These are phyloP conservation scores for Lachancea fermentati DNA, from an alignment of 805 yeast species.

Conservation along the genomic window DNA sequence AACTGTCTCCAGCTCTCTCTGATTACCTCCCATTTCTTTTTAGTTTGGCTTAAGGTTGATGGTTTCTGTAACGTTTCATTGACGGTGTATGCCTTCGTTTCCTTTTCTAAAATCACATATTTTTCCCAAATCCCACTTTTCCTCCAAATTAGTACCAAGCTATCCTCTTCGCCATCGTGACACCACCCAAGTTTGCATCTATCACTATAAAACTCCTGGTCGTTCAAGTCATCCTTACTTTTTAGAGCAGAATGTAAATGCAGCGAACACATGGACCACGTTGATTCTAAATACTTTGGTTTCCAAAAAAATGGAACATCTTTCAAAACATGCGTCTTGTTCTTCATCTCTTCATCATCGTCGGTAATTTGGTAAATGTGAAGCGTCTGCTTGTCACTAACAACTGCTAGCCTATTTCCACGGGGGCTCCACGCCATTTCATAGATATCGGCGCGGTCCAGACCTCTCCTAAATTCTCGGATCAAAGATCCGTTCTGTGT, in stretches of 20 bases:
- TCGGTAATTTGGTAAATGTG: constrained; percentile 60
- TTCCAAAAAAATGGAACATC: constrained; percentile 46
- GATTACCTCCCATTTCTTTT: constrained; percentile 48
- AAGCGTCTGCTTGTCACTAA: constrained; percentile 84
- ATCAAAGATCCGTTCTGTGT: constrained; percentile 54
- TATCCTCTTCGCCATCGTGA: constrained; percentile 47
- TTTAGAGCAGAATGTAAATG: constrained; percentile 38
- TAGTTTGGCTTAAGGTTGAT: constrained; percentile 17
- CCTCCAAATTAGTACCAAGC: constrained; percentile 72
- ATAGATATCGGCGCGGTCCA: constrained; percentile 76
- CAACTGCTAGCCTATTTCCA: constrained; percentile 71
- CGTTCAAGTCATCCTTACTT: constrained; percentile 21
- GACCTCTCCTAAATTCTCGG: constrained; percentile 85
- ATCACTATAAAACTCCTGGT: constrained; percentile 19
- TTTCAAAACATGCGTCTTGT: constrained; percentile 62
- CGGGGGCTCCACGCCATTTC: constrained; percentile 80
- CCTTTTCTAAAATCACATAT: constrained; percentile 59
- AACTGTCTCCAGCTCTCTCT: constrained; percentile 63
- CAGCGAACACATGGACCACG: constrained; percentile 82
- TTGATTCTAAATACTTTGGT: constrained; percentile 59
- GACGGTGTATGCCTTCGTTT: constrained; percentile 15
- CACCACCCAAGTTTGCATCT: constrained; percentile 32
- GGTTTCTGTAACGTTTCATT: constrained; percentile 18
- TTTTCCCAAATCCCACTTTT: constrained; percentile 78
- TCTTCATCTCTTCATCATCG: constrained; percentile 23